A percentile compares a stretch with the other conserved stretches of the same genome.
phyloP scores from a whole-genome alignment of 495 filamentous ascomycete genomes.

The Chaetomium cochliodes region DNA sequence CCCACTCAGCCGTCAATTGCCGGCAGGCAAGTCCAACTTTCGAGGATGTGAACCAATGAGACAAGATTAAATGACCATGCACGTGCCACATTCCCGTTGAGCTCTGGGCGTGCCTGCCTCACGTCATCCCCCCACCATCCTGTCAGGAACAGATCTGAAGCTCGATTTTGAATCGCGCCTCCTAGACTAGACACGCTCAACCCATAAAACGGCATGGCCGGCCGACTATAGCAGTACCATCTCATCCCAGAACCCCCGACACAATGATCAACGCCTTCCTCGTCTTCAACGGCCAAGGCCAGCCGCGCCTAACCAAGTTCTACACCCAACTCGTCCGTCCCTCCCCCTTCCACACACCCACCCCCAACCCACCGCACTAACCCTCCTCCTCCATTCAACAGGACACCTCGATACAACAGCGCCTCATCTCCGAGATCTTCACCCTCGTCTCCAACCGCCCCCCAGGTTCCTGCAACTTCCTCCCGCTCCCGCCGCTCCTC shows the following conservation, averaged over 20 bases:
- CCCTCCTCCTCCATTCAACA: conserved; percentile 37
- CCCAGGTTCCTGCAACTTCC: conserved; percentile 90
- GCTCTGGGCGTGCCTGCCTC: not conserved
- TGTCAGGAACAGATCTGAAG: conserved; percentile 1
- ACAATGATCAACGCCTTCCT: conserved; percentile 97
- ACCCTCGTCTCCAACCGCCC: conserved; percentile 90
- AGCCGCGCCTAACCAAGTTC: conserved; percentile 96
- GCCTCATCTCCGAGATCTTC: conserved; percentile 95
- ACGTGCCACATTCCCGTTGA: conserved; percentile 11
- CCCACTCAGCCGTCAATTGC: conserved; percentile 6
- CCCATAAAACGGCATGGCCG: not conserved
- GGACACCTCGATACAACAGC: conserved; percentile 94
- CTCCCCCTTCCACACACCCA: conserved; percentile 1
- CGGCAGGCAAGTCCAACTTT: conserved; percentile 14
- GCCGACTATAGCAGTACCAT: not conserved
- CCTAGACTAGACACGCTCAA: not conserved
- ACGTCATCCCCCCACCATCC: conserved; percentile 11
- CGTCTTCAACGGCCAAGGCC: conserved; percentile 97
- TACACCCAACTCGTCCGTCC: conserved; percentile 87
- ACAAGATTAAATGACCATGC: not conserved
- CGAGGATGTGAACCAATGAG: conserved; percentile 11
- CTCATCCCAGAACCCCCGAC: not conserved
- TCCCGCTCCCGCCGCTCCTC: conserved; percentile 62
- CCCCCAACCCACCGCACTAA: not conserved
- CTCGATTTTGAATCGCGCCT: not conserved